Base-by-base conservation (phyloP, 805 yeast species). In the Dipodascus albidus region DNA sequence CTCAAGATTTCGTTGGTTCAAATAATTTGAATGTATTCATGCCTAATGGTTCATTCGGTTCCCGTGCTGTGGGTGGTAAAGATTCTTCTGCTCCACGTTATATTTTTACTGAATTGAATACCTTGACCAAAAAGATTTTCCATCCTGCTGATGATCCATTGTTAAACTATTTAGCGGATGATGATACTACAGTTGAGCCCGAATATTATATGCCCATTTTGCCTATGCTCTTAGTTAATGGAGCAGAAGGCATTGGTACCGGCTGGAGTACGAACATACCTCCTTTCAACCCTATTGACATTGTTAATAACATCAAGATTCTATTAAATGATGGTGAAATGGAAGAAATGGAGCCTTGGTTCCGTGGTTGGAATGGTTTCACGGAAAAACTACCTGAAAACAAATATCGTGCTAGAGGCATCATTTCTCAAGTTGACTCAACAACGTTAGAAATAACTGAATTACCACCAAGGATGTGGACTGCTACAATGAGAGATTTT, bases 21-120 rank as follows among this genome's bases (percentile, higher is more conserved):
- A 93, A 93, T 64, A 93, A 93, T 64, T 70, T 93, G 60, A 85
- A 93, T 67, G 64, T 88, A 52, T 72, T 93, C 62, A 77, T 81
- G 65, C 99, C 99, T 49, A 86, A 85, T 66, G 99, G 99, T 75
- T 83, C 88, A 33, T 93, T 93, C 66, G 99, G 99, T 77, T 83
- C 96, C 1, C 81, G 99, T 70, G 90, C 93, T 23, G 77, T 87
- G 23, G 99, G 99, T 69, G 99, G 99, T 73, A 93, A 93, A 67
- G 99, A 93, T 74, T 93, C 90, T 15, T 86, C 98, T n/a, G 97
- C 98, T 23, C 83, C 96, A 49, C 90, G 99, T 78, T 93, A 93
- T 74, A 90, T 93, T 67, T 87, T 79, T 68, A 93, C 99, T 0
- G 89, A 87, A 63, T 71, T 93, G 58, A 80, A 79, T 53, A 81